Evolutionary conservation across 2,329 filamentous ascomycete species (phyloP), one percentile per base, ranked within the genome.

Genomic region (Nakataea oryzae): DNA sequence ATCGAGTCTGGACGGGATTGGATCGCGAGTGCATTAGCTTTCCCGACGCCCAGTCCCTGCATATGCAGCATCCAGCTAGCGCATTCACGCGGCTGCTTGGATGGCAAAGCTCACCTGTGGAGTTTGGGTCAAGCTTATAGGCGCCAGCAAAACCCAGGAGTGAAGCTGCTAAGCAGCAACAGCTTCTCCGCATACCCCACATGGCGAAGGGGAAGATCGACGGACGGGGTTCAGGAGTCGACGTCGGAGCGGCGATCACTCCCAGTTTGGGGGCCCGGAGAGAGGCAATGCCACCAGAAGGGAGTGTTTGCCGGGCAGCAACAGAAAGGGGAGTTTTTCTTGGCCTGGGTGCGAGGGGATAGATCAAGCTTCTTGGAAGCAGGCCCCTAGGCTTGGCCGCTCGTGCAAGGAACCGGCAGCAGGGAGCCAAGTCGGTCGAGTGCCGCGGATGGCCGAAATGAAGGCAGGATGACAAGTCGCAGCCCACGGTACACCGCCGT

Each of bases 1-100:
- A 85, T 71, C 1, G 81, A 84, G 56, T 77, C 82, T 85, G 64
- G 91, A 91, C 67, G 91, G 86, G 60, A 91, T 79, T 65, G 7
- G 14, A 9, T 58, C 17, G 11, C 24, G 11, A 21, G 13, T 26
- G 17, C 13, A 27, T 59, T 27, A 60, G 58, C 9, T 60, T 26
- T 28, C 21, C 26, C 4, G 21, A 11, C 11, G 21, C n/a, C 41
- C 3, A n/a, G 14, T n/a, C 41, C 41, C 41, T 47, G 17, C 41
- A 47, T 21, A 47, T 6, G 41, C 9, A 24, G 5, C 41, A 6
- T n/a, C 21, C 41, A 9, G 14, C 41, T 50, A 50, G 41, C 24
- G 41, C 21, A n/a, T 9, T 50, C 41, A 50, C 41, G 11, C 21
- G 24, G 41, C 41, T 11, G 21, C 41, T 17, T n/a, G 7, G 41